Base-by-base conservation (phyloP, 1,284 basidiomycete species). In the Mycena sp. region DNA sequence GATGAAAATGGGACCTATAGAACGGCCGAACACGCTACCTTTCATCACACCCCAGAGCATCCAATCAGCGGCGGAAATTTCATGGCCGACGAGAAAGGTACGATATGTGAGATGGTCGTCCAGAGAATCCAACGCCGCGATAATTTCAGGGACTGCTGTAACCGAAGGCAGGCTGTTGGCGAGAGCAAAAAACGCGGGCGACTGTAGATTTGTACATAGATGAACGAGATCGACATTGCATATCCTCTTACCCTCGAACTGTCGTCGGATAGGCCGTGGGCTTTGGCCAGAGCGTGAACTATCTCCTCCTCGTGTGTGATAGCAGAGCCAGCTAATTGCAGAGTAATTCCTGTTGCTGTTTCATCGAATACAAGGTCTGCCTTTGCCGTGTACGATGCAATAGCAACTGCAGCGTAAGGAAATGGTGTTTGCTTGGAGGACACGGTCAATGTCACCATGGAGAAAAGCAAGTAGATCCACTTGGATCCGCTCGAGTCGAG, bases 31-130 rank as follows among this genome's bases (percentile, higher is more conserved):
- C 25, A 7, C 74, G 77, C 55, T 67, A 91, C 94, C 87, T 84
- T 93, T 94, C 67, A 96, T 80, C 43, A 90, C 83, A 53, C 94
- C 94, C 93, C 94, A 98, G 16, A 96, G 79, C 25, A 89, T 83
- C 81, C 88, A 93, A 75, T 98, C 96, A 28, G 89, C 90, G 23
- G 88, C 83, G 21, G 91, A 90, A 46, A 93, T 82, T 46, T 84
- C 80, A 69, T 91, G 86, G 1, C 91, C 91, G 48, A 91, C 83
- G 45, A 97, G 86, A 78, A 90, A 97, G 1, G 95, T 94, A 46
- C 91, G 89, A 75, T 86, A 90, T 6, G 91, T 88, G 23, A 96
- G 86, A 73, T 90, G 87, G 72, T 96, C 89, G 73, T 96, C 94
- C 17, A 96, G 79, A 14, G 87, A 85, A 73, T 96, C 89, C 28